phyloP scores from a whole-genome alignment of 164 flowering plant genomes.

The Paratinospora sagittata region DNA sequence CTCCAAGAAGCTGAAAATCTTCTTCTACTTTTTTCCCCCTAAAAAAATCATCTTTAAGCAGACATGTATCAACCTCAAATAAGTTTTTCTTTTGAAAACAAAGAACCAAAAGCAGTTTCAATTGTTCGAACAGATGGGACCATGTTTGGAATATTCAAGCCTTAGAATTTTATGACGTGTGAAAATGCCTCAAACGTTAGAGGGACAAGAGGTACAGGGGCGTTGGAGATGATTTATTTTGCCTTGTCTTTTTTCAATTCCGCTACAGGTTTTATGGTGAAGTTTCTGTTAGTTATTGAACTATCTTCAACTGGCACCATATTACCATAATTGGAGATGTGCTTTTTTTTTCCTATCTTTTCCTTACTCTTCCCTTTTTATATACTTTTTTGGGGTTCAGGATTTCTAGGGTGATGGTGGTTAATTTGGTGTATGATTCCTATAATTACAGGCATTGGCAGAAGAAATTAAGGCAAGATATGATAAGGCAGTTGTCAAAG shows the following conservation, averaged over 20 bases:
- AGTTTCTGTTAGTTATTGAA: background rate
- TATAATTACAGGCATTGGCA: slow-evolving; percentile 54
- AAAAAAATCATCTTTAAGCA: too few relatives aligned
- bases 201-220: background rate
- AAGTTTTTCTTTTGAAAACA: too few relatives aligned
- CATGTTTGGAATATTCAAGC: too few relatives aligned
- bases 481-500: slow-evolving; percentile 71
- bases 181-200: background rate
- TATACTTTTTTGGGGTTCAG: background rate
- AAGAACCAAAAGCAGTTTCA: too few relatives aligned
- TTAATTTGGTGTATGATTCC: background rate
- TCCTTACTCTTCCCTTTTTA: slow-evolving; percentile 14
- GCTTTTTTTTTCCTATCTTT: background rate
- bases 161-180: background rate
- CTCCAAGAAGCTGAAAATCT: too few relatives aligned
- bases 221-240: background rate
- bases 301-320: background rate
- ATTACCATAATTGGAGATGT: background rate
- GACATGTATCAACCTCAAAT: too few relatives aligned
- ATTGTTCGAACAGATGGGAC: too few relatives aligned
- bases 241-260: background rate
- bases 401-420: background rate
- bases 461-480: slow-evolving; percentile 81
- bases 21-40: too few relatives aligned
- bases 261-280: background rate